These are phyloP conservation scores for Crassisporium funariophilum DNA, from an alignment of 768 basidiomycete species.

Conservation along the genomic window DNA sequence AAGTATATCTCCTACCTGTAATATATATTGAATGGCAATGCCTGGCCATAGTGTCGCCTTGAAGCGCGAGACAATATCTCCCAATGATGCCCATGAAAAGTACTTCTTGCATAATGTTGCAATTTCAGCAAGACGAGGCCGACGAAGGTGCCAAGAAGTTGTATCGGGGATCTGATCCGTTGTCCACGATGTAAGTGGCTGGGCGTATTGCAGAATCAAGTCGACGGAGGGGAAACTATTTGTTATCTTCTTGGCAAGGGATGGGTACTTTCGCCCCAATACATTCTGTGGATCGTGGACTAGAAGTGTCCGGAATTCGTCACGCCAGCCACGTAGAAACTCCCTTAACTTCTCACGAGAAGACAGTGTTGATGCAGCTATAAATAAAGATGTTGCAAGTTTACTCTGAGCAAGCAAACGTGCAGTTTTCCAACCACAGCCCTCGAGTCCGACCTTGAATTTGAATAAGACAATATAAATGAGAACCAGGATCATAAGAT, in stretches of 20 bases:
- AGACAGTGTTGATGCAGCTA: neutral
- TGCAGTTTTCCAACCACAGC: slow-evolving; percentile 10
- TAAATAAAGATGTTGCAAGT: slow-evolving; percentile 3
- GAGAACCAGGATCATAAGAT: neutral
- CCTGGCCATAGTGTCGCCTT: slow-evolving; percentile 11
- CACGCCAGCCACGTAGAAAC: slow-evolving; percentile 4
- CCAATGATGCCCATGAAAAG: slow-evolving; percentile 15
- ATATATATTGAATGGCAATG: slow-evolving; percentile 8
- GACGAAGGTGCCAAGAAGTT: neutral
- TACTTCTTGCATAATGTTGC: slow-evolving; percentile 11
- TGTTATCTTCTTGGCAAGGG: neutral
- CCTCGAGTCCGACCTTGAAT: slow-evolving; percentile 8
- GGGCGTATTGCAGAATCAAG: neutral
- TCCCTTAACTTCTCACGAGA: neutral
- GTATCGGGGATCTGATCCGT: neutral
- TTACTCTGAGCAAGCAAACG: neutral
- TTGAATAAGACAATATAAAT: neutral
- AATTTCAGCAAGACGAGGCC: neutral
- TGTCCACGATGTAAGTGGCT: neutral
- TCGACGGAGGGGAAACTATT: neutral
- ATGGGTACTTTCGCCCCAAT: neutral
- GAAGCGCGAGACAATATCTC: neutral
- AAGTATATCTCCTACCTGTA: slow-evolving; percentile 7
- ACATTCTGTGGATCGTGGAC: neutral
- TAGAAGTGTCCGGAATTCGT: neutral